These are phyloP conservation scores for Leptodontidium sp. DNA, from an alignment of 2,329 filamentous ascomycete species.

Conservation along the genomic window DNA sequence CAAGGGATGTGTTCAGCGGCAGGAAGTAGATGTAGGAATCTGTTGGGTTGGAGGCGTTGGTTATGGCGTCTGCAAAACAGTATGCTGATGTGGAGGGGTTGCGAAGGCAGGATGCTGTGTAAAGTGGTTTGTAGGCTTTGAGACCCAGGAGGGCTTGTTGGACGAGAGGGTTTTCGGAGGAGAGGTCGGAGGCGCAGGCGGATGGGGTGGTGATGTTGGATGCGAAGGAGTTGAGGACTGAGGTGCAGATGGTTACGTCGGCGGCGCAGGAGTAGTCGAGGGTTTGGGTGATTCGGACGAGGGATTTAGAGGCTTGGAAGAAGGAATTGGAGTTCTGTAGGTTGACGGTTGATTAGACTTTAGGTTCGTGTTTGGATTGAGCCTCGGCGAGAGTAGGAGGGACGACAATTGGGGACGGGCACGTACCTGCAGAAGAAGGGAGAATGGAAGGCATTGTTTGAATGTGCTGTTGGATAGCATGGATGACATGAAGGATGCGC, in stretches of 20 bases:
- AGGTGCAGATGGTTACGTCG: constrained; percentile 69
- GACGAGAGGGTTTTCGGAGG: constrained; percentile 72
- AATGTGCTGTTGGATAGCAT: constrained; percentile 45
- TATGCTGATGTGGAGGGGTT: constrained; percentile 72
- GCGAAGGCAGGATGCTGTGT: constrained; percentile 81
- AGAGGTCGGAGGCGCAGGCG: constrained; percentile 78
- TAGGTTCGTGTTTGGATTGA: neutral
- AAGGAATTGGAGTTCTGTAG: constrained; percentile 81
- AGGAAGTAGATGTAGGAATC: constrained; percentile 88
- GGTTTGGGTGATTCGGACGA: constrained; percentile 75
- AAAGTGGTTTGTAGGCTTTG: constrained; percentile 78
- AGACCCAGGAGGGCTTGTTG: constrained; percentile 79
- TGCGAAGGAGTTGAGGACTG: constrained; percentile 71
- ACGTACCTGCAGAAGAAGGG: constrained; percentile 78
- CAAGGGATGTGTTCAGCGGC: constrained; percentile 77
- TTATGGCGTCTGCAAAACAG: constrained; percentile 84
- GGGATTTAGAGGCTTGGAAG: constrained; percentile 78
- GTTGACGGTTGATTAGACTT: constrained; percentile 18
- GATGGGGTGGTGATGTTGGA: constrained; percentile 65
- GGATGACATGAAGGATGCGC: constrained; percentile 42
- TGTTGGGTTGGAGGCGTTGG: constrained; percentile 73
- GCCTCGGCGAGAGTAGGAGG: neutral
- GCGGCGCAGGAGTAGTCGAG: constrained; percentile 82
- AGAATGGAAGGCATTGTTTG: constrained; percentile 78
- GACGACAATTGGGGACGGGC: neutral